A percentile compares a stretch with the other conserved stretches of the same genome.
These are phyloP conservation scores for Centaurea solstitialis DNA, from an alignment of 129 eudicot species.

Conservation along the genomic window DNA sequence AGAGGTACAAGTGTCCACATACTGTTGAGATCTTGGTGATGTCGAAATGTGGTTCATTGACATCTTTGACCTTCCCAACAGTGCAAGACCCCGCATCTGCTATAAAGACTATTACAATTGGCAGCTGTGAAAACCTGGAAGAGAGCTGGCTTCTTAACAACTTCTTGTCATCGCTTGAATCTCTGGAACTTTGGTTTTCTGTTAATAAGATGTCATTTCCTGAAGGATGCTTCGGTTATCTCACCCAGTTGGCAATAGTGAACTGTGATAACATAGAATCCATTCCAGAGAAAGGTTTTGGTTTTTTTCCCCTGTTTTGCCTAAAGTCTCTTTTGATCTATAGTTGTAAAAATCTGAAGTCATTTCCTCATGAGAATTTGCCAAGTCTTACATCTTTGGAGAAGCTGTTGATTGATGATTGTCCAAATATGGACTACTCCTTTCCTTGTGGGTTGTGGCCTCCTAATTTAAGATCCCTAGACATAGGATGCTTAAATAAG, in stretches of 20 bases:
- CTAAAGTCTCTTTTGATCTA: neutral
- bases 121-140: neutral
- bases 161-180: neutral
- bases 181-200: neutral
- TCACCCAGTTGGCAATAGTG: neutral
- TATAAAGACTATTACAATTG: neutral
- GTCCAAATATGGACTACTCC: neutral
- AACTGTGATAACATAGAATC: neutral
- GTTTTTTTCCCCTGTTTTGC: neutral
- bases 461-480: conserved; percentile 18
- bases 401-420: neutral
- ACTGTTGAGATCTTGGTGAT: neutral
- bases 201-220: neutral
- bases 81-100: neutral
- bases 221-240: neutral
- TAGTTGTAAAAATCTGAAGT: neutral
- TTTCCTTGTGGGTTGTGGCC: conserved; percentile 25
- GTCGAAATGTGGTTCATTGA: neutral
- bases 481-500: neutral
- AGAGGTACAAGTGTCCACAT: neutral
- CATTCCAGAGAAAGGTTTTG: neutral
- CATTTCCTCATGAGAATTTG: neutral
- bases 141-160: neutral
- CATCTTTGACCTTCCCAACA: conserved; percentile 8
- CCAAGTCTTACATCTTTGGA: neutral